Conservation (phyloP, 2,329 filamentous ascomycete genomes). For the Dactylellina parvicollis region DNA sequence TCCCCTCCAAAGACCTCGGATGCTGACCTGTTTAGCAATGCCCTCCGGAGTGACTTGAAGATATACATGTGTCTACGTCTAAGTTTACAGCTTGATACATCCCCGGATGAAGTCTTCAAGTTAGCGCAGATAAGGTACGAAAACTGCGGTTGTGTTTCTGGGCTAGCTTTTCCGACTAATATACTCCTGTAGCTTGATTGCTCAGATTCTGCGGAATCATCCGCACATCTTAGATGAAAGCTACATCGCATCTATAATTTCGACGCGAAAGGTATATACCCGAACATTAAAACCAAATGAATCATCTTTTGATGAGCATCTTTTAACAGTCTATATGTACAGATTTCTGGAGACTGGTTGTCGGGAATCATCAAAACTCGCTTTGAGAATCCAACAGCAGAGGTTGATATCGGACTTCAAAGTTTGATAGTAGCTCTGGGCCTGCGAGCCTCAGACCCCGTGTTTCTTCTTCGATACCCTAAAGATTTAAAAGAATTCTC, state of each 20-base stretch:
- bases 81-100: conserved; percentile 10
- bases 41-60: conserved; percentile 44
- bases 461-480: background rate
- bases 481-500: background rate
- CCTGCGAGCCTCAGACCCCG: background rate
- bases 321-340: background rate
- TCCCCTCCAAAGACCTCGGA: background rate
- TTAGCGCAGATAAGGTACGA: conserved; percentile 17
- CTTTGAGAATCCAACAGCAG: background rate
- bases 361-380: background rate
- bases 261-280: conserved; percentile 1
- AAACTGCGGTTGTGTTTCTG: background rate
- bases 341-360: conserved; percentile 15
- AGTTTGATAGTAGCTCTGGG: conserved; percentile 27
- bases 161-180: background rate
- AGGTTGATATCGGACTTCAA: conserved; percentile 12
- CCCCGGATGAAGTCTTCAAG: background rate
- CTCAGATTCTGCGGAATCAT: conserved; percentile 25
- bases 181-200: conserved; percentile 7
- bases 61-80: conserved; percentile 23
- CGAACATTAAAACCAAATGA: background rate
- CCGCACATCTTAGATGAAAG: conserved; percentile 19
- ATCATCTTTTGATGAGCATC: background rate
- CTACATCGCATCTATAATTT: background rate
- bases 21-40: conserved; percentile 26